phyloP scores from a whole-genome alignment of 768 basidiomycete genomes.

The Lactarius akahatsu region DNA sequence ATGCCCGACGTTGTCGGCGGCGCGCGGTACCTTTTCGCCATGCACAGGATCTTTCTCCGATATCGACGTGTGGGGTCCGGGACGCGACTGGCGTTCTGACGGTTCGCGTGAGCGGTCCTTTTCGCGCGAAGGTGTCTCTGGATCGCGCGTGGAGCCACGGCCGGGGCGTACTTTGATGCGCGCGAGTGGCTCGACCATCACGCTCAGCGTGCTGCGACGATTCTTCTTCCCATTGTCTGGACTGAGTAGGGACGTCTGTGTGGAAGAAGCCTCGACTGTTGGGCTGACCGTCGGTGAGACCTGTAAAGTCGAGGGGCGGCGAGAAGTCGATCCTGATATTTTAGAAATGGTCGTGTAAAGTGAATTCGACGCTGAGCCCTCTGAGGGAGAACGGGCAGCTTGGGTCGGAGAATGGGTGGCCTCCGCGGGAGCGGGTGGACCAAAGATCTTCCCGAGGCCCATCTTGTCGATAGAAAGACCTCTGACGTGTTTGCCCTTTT shows the following conservation, averaged over 20 bases:
- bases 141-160: constrained; percentile 29
- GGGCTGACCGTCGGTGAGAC: constrained; percentile 30
- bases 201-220: constrained; percentile 37
- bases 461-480: constrained; percentile 80
- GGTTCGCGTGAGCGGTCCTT: constrained; percentile 33
- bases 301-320: constrained; percentile 38
- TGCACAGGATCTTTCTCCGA: constrained; percentile 33
- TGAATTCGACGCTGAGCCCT: constrained; percentile 32
- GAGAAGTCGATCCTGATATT: constrained; percentile 26
- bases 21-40: constrained; percentile 37
- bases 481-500: constrained; percentile 55
- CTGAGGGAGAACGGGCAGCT: constrained; percentile 43
- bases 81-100: constrained; percentile 15
- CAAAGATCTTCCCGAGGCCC: constrained; percentile 74
- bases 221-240: constrained; percentile 34
- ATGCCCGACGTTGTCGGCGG: constrained; percentile 30
- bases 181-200: constrained; percentile 50
- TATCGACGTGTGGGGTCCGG: neutral
- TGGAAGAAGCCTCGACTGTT: constrained; percentile 26
- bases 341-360: constrained; percentile 32
- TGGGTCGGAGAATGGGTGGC: constrained; percentile 33
- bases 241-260: constrained; percentile 38
- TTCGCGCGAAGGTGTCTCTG: constrained; percentile 37
- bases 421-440: constrained; percentile 40
- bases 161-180: constrained; percentile 42